Conservation (phyloP, 2,329 filamentous ascomycete genomes). For the Aspergillus sp. region DNA sequence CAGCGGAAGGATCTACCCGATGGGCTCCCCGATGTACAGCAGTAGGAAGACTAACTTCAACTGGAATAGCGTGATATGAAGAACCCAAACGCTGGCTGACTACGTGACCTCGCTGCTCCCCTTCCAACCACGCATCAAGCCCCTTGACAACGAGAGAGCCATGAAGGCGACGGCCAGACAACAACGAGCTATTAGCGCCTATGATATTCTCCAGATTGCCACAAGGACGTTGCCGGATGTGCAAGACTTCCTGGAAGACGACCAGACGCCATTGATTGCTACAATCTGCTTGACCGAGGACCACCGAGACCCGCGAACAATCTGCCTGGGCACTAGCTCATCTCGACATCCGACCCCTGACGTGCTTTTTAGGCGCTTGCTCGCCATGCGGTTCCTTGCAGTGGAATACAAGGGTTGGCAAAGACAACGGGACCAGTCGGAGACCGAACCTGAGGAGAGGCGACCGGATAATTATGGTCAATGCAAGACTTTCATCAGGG, state of each 20-base stretch:
- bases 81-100: background rate
- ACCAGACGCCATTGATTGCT: background rate
- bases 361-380: background rate
- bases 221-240: background rate
- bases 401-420: background rate
- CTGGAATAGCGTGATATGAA: background rate
- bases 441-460: background rate
- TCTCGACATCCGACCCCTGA: background rate
- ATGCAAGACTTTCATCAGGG: background rate
- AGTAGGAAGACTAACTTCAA: background rate
- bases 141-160: background rate
- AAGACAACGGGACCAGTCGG: background rate
- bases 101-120: background rate
- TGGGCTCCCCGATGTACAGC: background rate
- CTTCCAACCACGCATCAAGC: background rate
- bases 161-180: background rate
- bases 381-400: background rate
- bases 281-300: background rate
- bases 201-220: background rate
- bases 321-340: background rate
- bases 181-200: background rate
- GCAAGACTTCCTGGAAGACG: background rate
- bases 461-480: background rate
- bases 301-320: background rate
- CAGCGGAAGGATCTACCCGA: background rate